Base-by-base conservation (phyloP, 148 eudicot genomes). In the Vaccinium corymbosum region DNA sequence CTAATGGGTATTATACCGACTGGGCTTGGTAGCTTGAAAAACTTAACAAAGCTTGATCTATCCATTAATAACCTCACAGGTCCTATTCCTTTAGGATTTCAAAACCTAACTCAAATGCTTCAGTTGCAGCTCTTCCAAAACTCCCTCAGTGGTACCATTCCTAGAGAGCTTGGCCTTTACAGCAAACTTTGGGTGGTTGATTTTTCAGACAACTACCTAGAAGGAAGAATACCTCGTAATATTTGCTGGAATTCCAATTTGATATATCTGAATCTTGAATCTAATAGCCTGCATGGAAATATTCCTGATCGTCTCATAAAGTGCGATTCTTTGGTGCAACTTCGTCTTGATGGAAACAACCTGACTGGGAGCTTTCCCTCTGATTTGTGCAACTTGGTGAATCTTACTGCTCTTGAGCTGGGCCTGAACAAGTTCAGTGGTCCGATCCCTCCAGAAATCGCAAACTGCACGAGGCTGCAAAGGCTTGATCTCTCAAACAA, bases 111-210 rank as follows among this genome's bases (percentile, higher is more conserved):
- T 56, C 50, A 78, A 38, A 86, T 97, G 94, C 52, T 76, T 25
- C 97, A 94, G 83, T 86, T 97, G 42, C 95, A 92, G 92, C 97
- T 97, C 56, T 97, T 93, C 75, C 80, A 86, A 82, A 97, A 97
- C 80, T 84, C 88, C 20, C 86, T 97, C 71, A 92, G 71, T 81
- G 99, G 98, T 62, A 83, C 29, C 72, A 95, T 97, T 83, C 99
- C 99, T 82, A 92, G 66, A 74, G 85, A 87, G 32, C 94, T 97
- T 25, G 98, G 99, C 71, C 77, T 87, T 76, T 86, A 91, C 81
- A 93, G 93, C 82, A 85, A 81, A 16, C 90, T 97, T 25, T 94
- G 98, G 98, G 98, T 95, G 14, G 96, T 91, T 81, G 99, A 97
- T 86, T 93, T 97, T 84, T 93, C 98, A 10, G 86, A 89, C 59